Conservation (phyloP, 1,139 yeast genomes). For the Nakaseomyces kungkrabaensis region DNA sequence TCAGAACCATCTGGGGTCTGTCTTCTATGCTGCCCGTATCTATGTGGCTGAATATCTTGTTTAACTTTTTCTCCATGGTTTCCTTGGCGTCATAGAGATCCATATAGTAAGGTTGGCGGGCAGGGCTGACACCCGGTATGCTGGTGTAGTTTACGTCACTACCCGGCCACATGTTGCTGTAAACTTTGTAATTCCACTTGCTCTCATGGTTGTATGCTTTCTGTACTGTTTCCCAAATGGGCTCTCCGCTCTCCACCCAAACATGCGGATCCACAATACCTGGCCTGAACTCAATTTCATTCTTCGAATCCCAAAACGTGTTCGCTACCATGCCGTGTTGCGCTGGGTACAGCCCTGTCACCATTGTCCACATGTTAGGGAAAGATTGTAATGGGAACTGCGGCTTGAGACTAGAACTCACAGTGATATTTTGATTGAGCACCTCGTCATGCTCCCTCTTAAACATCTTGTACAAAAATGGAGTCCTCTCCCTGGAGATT, state of each 20-base stretch:
- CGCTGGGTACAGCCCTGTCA: constrained; percentile 76
- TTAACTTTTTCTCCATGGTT: constrained; percentile 44
- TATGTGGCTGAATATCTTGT: constrained; percentile 54
- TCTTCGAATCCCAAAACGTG: constrained; percentile 57
- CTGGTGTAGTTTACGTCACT: constrained; percentile 54
- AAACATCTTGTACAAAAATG: constrained; percentile 2
- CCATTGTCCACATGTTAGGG: constrained; percentile 86
- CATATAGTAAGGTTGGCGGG: constrained; percentile 41
- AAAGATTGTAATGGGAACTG: constrained; percentile 84
- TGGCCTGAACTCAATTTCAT: constrained; percentile 50
- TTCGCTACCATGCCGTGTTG: constrained; percentile 86
- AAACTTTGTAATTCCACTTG: constrained; percentile 40
- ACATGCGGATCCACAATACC: constrained; percentile 51
- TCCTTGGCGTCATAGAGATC: constrained; percentile 62
- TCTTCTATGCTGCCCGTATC: constrained; percentile 39
- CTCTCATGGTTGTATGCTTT: constrained; percentile 33
- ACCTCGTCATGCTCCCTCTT: neutral
- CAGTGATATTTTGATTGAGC: constrained; percentile 39
- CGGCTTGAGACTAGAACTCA: constrained; percentile 66
- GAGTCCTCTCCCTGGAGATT: constrained; percentile 2
- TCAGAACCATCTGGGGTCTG: constrained; percentile 70
- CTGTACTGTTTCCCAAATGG: constrained; percentile 73
- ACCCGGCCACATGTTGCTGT: constrained; percentile 98
- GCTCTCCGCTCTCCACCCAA: constrained; percentile 58
- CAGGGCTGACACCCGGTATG: constrained; percentile 25